A percentile compares a stretch with the other conserved stretches of the same genome.
phyloP scores from a whole-genome alignment of 306 rosid species.

The Ammopiptanthus mongolicus region DNA sequence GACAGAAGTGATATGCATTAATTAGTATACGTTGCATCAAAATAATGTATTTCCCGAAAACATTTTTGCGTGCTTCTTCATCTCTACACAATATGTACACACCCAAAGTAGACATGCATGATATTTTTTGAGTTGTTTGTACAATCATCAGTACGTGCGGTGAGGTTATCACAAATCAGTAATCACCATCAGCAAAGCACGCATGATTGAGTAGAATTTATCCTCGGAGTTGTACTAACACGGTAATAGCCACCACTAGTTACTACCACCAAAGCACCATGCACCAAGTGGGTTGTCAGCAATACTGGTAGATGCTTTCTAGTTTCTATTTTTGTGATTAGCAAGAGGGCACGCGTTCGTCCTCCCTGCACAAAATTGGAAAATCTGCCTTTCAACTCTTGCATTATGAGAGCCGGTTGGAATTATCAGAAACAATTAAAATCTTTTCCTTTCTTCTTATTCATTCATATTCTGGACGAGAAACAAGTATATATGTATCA shows the following conservation, averaged over 20 bases:
- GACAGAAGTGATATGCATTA: not conserved
- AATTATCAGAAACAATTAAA: not conserved
- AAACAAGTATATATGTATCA: not conserved
- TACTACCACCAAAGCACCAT: conserved; percentile 1
- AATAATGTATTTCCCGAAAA: not conserved
- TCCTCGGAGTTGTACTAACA: conserved; percentile 11
- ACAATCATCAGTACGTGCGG: not conserved
- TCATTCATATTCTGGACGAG: not conserved
- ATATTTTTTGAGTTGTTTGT: not conserved
- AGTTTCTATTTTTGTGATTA: not conserved
- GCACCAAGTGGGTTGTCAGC: conserved; percentile 6
- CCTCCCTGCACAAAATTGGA: not conserved
- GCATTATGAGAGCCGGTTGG: not conserved
- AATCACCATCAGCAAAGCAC: conserved; percentile 8
- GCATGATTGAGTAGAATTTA: conserved; percentile 17
- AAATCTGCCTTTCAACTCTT: not conserved
- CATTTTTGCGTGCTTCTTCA: not conserved
- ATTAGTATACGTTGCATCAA: not conserved
- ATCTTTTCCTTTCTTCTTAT: not conserved
- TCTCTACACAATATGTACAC: not conserved
- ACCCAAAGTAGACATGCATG: not conserved
- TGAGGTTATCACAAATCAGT: conserved; percentile 18
- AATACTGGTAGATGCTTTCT: not conserved
- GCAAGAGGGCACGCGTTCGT: not conserved
- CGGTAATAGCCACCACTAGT: conserved; percentile 17